A percentile compares a stretch with the other conserved stretches of the same genome.
phyloP scores from a whole-genome alignment of 2,329 filamentous ascomycete genomes.

The Apiospora pterosperma region DNA sequence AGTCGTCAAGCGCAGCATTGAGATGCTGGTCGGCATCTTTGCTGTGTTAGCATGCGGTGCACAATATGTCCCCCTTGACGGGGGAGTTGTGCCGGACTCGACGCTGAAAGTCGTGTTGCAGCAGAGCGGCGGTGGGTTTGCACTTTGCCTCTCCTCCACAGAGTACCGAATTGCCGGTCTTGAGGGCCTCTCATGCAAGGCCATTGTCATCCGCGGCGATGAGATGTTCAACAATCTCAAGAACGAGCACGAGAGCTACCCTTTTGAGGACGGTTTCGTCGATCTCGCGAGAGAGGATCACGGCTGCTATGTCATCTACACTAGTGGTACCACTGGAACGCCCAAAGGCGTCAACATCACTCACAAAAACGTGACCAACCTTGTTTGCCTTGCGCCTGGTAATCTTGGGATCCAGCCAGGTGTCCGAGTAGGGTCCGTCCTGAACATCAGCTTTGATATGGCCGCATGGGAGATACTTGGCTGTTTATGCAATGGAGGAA shows the following conservation, averaged over 20 bases:
- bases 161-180: constrained; percentile 28
- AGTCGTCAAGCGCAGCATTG: constrained; percentile 50
- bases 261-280: constrained; percentile 10
- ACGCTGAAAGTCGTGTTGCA: constrained; percentile 46
- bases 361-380: constrained; percentile 52
- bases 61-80: constrained; percentile 59
- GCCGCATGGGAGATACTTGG: constrained; percentile 60
- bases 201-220: constrained; percentile 8
- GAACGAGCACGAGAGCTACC: constrained; percentile 4
- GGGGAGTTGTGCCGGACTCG: constrained; percentile 46
- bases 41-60: constrained; percentile 54
- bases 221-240: constrained; percentile 12
- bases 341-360: constrained; percentile 58
- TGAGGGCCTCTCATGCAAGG: constrained; percentile 24
- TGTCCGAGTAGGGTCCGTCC: constrained; percentile 49
- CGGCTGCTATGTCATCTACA: constrained; percentile 41
- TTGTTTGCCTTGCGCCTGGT: constrained; percentile 47
- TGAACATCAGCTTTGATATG: constrained; percentile 61
- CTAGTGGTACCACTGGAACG: constrained; percentile 54
- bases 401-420: constrained; percentile 47
- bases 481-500: constrained; percentile 55
- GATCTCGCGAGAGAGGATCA: constrained; percentile 16
- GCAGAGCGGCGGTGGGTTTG: constrained; percentile 40
- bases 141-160: constrained; percentile 44
- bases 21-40: constrained; percentile 56